Percentiles rank a stretch among this genome's conserved stretches.
Evolutionary conservation across 305 asterid genomes (phyloP).

Genomic region (Fraxinus floribunda): DNA sequence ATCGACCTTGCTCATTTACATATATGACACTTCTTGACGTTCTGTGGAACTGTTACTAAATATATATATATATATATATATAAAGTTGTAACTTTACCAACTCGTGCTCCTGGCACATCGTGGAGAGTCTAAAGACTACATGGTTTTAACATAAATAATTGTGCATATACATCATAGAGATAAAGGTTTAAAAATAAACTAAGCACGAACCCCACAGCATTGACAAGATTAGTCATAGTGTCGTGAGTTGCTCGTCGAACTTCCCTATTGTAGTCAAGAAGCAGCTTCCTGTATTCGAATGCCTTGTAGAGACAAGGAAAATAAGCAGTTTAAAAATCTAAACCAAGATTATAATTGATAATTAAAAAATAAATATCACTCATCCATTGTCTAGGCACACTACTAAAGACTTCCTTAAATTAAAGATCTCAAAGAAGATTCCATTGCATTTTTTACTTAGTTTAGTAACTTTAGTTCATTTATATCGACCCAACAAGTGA

Average conservation of each 20-base stretch:
- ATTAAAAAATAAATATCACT: conserved; percentile 11
- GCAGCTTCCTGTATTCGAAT: conserved; percentile 91
- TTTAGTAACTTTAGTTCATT: neutral
- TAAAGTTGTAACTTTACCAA: conserved; percentile 14
- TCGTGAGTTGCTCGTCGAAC: conserved; percentile 97
- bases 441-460: neutral
- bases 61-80: too few species aligned
- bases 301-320: conserved; percentile 44
- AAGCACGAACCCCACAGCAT: conserved; percentile 66
- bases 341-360: conserved; percentile 5
- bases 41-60: neutral
- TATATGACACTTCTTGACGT: conserved; percentile 19
- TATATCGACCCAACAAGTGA: conserved; percentile 13
- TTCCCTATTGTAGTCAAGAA: conserved; percentile 90
- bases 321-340: conserved; percentile 17
- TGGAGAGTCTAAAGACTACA: neutral
- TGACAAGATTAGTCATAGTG: conserved; percentile 79
- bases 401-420: conserved; percentile 16
- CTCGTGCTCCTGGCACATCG: conserved; percentile 14
- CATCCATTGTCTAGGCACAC: conserved; percentile 14
- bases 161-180: neutral
- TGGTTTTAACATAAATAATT: neutral
- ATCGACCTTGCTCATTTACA: conserved; percentile 6
- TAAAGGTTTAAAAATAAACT: neutral
- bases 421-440: conserved; percentile 10